These are phyloP conservation scores for Penicillium angulare DNA, from an alignment of 495 filamentous ascomycete species.

Conservation along the genomic window DNA sequence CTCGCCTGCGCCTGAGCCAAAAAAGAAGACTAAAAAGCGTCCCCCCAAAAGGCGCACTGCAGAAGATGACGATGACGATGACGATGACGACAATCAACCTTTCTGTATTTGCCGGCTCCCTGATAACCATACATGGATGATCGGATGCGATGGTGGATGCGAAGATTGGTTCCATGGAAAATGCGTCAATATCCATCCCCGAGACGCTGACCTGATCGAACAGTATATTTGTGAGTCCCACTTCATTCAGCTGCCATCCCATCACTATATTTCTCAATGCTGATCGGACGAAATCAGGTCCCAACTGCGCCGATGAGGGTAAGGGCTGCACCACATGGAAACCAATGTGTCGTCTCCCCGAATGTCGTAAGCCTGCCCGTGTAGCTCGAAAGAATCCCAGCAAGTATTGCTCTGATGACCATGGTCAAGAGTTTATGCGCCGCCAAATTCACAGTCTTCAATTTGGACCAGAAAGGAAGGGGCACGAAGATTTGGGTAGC, in stretches of 20 bases:
- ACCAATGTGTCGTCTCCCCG: slow-evolving; percentile 61
- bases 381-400: slow-evolving; percentile 45
- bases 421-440: slow-evolving; percentile 58
- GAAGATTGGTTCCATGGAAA: slow-evolving; percentile 75
- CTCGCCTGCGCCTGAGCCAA: slow-evolving; percentile 41
- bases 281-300: slow-evolving; percentile 34
- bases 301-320: slow-evolving; percentile 55
- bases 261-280: not conserved
- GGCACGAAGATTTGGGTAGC: slow-evolving; percentile 47
- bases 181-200: slow-evolving; percentile 61
- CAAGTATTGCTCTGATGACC: slow-evolving; percentile 71
- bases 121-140: slow-evolving; percentile 77
- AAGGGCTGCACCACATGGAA: slow-evolving; percentile 64
- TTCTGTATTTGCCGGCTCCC: slow-evolving; percentile 71
- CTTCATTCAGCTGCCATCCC: not conserved
- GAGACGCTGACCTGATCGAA: slow-evolving; percentile 64
- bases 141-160: slow-evolving; percentile 68
- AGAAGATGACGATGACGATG: slow-evolving; percentile 41
- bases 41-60: slow-evolving; percentile 12
- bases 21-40: slow-evolving; percentile 31
- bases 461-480: slow-evolving; percentile 18
- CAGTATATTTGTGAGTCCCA: slow-evolving; percentile 61
- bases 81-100: slow-evolving; percentile 49
- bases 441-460: slow-evolving; percentile 34
- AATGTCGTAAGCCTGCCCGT: slow-evolving; percentile 62